phyloP scores from a whole-genome alignment of 192 early-diverging fungal genomes.

The Coemansia sp. region DNA sequence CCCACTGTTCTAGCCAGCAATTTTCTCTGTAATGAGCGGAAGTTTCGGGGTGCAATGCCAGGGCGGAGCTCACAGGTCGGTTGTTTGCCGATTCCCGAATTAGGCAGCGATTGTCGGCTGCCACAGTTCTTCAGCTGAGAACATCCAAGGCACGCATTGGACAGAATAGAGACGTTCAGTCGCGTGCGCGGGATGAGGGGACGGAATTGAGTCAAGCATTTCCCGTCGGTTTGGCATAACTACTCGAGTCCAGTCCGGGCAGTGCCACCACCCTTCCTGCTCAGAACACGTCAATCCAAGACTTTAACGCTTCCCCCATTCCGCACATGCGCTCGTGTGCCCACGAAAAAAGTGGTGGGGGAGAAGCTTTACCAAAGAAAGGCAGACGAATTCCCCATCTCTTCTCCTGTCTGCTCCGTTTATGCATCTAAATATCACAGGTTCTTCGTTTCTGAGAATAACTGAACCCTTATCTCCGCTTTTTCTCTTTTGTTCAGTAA shows the following conservation, averaged over 20 bases:
- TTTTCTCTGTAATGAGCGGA: too few species aligned
- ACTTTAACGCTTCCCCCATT: neutral
- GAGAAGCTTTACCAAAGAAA: too few species aligned
- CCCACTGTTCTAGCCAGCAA: too few species aligned
- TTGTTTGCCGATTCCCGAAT: too few species aligned
- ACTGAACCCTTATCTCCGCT: neutral
- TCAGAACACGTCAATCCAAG: neutral
- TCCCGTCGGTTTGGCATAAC: too few species aligned
- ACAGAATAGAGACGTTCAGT: neutral
- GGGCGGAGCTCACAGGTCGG: too few species aligned
- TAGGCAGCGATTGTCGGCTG: too few species aligned
- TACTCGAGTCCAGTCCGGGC: too few species aligned
- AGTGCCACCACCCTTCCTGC: neutral
- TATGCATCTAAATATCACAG: neutral
- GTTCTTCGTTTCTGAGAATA: neutral
- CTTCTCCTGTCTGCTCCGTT: neutral
- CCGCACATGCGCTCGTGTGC: slow-evolving; percentile 2
- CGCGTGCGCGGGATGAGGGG: neutral
- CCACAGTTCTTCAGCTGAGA: too few species aligned
- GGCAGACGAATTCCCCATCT: neutral
- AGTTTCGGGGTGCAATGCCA: too few species aligned
- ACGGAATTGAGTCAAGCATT: neutral
- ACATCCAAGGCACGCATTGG: too few species aligned
- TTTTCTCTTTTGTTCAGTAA: neutral
- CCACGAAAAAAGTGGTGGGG: neutral